These are phyloP conservation scores for Hericium coralloides DNA, from an alignment of 768 basidiomycete species.

Conservation along the genomic window DNA sequence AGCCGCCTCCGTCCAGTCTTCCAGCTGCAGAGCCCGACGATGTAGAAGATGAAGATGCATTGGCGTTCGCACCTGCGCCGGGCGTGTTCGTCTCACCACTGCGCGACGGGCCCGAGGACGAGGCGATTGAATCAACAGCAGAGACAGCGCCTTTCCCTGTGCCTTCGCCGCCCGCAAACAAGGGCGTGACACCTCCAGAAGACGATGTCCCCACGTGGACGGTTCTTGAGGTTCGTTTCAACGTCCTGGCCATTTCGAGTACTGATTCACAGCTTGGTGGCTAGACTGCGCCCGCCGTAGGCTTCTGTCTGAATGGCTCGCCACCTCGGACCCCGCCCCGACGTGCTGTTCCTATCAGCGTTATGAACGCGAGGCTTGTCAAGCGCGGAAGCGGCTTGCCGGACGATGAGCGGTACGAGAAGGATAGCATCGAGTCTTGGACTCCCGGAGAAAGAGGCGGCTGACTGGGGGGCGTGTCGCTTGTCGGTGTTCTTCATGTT, in stretches of 20 bases:
- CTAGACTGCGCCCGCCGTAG: no score
- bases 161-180: no score
- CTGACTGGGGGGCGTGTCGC: neutral
- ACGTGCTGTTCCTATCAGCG: neutral
- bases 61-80: conserved; percentile 16
- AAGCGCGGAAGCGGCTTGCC: neutral
- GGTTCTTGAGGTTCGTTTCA: no score
- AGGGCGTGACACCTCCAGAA: no score
- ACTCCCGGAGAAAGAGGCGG: neutral
- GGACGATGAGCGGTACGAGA: neutral
- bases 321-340: no score
- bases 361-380: neutral
- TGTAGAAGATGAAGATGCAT: neutral
- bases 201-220: no score
- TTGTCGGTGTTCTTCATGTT: neutral
- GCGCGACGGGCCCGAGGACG: conserved; percentile 1
- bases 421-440: conserved; percentile 1
- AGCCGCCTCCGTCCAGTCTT: no score
- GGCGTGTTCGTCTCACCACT: conserved; percentile 24
- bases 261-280: no score
- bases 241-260: no score
- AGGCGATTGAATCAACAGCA: no score
- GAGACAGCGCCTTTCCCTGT: no score
- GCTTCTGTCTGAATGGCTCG: no score
- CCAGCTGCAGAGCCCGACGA: neutral